A percentile compares a stretch with the other conserved stretches of the same genome.
These are phyloP conservation scores for Aeminium ludgeri DNA, from an alignment of 495 filamentous ascomycete genomes.

Conservation along the genomic window DNA sequence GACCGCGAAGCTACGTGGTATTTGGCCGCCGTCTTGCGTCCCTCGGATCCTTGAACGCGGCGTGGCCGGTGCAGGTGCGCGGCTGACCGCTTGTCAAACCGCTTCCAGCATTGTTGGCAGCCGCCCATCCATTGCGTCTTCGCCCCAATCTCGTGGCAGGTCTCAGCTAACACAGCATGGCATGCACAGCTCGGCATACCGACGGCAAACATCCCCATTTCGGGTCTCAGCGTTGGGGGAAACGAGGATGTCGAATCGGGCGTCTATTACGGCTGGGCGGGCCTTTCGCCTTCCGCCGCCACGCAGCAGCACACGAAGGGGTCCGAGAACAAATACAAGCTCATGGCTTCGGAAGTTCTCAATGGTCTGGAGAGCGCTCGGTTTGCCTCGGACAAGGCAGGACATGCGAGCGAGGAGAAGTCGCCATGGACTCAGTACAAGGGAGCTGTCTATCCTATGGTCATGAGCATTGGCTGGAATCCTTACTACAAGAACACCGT, in stretches of 20 bases:
- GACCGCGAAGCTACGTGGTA: background rate
- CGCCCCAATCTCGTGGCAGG: background rate
- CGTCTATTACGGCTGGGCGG: conserved; percentile 83
- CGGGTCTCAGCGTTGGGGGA: conserved; percentile 47
- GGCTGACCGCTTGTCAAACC: no score
- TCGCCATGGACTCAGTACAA: background rate
- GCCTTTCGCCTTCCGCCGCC: conserved; percentile 27
- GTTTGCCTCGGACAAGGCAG: background rate
- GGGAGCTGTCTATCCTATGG: conserved; percentile 56
- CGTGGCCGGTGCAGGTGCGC: no score
- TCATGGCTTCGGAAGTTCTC: conserved; percentile 1
- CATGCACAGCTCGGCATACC: conserved; percentile 64
- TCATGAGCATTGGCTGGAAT: conserved; percentile 92
- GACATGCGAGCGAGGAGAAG: background rate
- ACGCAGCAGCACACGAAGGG: conserved; percentile 6
- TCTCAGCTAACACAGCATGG: conserved; percentile 5
- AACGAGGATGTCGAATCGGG: conserved; percentile 54
- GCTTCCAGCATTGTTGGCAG: no score
- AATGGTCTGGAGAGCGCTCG: background rate
- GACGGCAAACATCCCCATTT: conserved; percentile 87
- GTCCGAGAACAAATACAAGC: conserved; percentile 1
- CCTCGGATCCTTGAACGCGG: no score
- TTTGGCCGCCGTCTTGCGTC: no score
- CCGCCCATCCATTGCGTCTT: no score
- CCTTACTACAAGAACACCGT: conserved; percentile 82